Conservation (phyloP, 345 rosid genomes). For the Sisymbrium irio region DNA sequence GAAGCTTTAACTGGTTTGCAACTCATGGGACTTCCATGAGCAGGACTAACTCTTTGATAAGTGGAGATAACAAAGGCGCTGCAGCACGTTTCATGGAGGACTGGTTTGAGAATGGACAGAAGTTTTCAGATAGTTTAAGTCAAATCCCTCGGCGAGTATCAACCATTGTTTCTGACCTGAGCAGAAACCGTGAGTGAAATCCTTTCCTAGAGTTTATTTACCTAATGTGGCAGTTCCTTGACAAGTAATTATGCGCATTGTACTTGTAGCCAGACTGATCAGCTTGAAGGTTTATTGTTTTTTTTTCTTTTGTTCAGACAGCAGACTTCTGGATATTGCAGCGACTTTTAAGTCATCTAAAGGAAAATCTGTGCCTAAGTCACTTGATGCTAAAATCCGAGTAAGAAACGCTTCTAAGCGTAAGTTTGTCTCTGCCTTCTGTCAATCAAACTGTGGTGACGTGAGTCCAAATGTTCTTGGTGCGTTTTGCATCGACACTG, state of each 20-base stretch:
- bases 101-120: slow-evolving; percentile 68
- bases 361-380: slow-evolving; percentile 53
- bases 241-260: neutral
- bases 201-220: slow-evolving; percentile 14
- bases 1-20: slow-evolving; percentile 98
- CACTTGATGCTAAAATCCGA: slow-evolving; percentile 52
- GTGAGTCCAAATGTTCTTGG: slow-evolving; percentile 97
- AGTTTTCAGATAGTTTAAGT: slow-evolving; percentile 49
- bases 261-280: slow-evolving; percentile 8
- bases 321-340: slow-evolving; percentile 73
- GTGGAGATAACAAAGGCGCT: slow-evolving; percentile 99
- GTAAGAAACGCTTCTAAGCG: slow-evolving; percentile 60
- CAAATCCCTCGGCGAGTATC: slow-evolving; percentile 56
- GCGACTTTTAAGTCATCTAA: slow-evolving; percentile 45
- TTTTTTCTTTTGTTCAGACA: slow-evolving; percentile 28
- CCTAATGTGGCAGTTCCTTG: neutral
- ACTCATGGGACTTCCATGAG: slow-evolving; percentile 99
- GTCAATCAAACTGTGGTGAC: slow-evolving; percentile 97
- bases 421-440: slow-evolving; percentile 88
- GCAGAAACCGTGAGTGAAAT: slow-evolving; percentile 44
- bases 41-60: slow-evolving; percentile 85
- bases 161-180: slow-evolving; percentile 44
- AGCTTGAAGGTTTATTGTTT: neutral
- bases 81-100: slow-evolving; percentile 99
- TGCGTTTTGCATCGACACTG: slow-evolving; percentile 84